These are phyloP conservation scores for Rhodamnia rubescens DNA, from an alignment of 345 rosid genomes.

Conservation along the genomic window DNA sequence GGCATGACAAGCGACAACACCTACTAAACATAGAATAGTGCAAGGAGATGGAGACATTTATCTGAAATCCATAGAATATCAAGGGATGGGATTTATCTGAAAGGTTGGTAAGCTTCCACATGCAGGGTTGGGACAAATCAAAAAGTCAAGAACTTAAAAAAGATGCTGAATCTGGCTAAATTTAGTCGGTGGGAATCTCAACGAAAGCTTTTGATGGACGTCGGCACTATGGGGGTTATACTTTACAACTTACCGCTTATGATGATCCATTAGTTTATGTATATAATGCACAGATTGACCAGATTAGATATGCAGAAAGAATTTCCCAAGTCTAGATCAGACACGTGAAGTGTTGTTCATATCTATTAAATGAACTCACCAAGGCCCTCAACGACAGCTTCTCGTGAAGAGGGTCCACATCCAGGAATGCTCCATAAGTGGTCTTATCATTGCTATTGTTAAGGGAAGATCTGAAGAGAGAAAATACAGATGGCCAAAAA, in stretches of 20 bases:
- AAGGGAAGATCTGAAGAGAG: constrained; percentile 26
- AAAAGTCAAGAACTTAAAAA: neutral
- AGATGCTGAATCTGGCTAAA: neutral
- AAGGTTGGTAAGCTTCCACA: neutral
- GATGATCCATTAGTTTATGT: neutral
- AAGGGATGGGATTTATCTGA: too few species aligned
- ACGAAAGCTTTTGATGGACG: neutral
- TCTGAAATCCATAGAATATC: neutral
- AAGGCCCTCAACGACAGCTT: constrained; percentile 41
- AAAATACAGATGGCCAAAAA: neutral
- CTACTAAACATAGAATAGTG: neutral
- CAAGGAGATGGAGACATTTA: neutral
- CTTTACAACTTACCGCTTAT: too few species aligned
- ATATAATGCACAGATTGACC: neutral
- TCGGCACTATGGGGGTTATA: neutral
- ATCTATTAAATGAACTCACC: constrained; percentile 13
- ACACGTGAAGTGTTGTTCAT: neutral
- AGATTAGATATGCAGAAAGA: neutral
- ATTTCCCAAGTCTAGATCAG: neutral
- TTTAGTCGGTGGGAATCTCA: neutral
- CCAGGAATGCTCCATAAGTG: constrained; percentile 45
- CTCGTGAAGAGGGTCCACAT: constrained; percentile 34
- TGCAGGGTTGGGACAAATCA: neutral
- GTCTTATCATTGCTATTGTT: constrained; percentile 21
- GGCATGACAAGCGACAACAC: neutral